Evolutionary conservation across 768 basidiomycete species (phyloP), one percentile per base, ranked within the genome.

Genomic region (Filobasidium floriforme): DNA sequence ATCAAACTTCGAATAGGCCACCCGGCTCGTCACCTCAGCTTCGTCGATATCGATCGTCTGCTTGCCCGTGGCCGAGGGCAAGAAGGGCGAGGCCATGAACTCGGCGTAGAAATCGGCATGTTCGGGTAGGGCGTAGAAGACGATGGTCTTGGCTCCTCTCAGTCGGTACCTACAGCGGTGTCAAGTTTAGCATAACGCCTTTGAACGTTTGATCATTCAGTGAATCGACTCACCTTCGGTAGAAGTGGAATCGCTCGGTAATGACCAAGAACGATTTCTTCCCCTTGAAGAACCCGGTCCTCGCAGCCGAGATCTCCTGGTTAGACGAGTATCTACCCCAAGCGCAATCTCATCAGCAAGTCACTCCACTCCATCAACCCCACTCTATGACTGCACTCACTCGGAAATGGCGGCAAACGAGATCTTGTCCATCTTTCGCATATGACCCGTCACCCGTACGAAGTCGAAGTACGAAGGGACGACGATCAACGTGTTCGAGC

Each of bases 201-300:
- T 10, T 32, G n/a, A n/a, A n/a, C n/a, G 0, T 18, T 6, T 41
- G 24, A 11, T 22, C n/a, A 32, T 9, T 61, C 32, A 32, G 19
- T 4, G 10, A 61, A 37, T 28, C 0, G 1, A 76, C 81, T 52
- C 52, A 87, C 88, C 92, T 82, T 69, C 90, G 85, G 83, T 91
- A 97, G 78, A 98, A 99, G 79, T 99, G 93, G 82, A 97, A 98
- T n/a, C 96, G 86, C 76, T 99, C 96, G 72, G 89, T 94, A 74
- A 97, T 82, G 68, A 98, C 82, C 37, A 99, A 78, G 82, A 98
- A 90, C 0, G 88, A 82, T 70, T 88, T 90, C 71, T 88, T 87
- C 49, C 89, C 90, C 24, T 82, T 83, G 84, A 94, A 97, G 81
- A 99, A 98, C 0, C 88, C 85, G 71, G 92, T 89, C 52, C 96